Evolutionary conservation across 2,329 filamentous ascomycete genomes (phyloP).

Genomic region (Neurospora crassa): DNA sequence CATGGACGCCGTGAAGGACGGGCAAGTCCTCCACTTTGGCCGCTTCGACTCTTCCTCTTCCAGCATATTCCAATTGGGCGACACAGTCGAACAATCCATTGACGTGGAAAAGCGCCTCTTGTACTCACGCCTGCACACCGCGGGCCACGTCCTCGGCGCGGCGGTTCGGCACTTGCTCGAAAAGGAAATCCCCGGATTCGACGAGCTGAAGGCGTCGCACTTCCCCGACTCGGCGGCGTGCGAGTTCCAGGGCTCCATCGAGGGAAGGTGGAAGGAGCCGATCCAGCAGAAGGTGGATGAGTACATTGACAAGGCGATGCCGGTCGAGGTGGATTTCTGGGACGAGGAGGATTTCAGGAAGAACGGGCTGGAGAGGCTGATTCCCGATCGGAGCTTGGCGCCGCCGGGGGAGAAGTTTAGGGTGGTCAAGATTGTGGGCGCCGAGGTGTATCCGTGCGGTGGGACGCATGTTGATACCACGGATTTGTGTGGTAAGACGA

Average conservation of each 20-base stretch:
- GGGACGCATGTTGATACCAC: slow-evolving; percentile 62
- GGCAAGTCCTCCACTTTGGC: slow-evolving; percentile 57
- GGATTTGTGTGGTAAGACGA: slow-evolving; percentile 47
- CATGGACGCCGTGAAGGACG: slow-evolving; percentile 37
- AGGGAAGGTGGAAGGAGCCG: slow-evolving; percentile 47
- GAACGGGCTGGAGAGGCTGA: slow-evolving; percentile 45
- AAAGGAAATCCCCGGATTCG: slow-evolving; percentile 41
- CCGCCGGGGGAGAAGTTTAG: slow-evolving; percentile 47
- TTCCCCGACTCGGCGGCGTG: slow-evolving; percentile 58
- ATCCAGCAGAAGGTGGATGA: slow-evolving; percentile 56
- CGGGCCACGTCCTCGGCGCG: slow-evolving; percentile 61
- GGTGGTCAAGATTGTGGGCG: slow-evolving; percentile 59
- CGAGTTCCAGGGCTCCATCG: slow-evolving; percentile 60
- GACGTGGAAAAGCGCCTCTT: slow-evolving; percentile 50
- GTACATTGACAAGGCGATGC: slow-evolving; percentile 43
- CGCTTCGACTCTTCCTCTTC: slow-evolving; percentile 31
- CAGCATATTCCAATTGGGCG: slow-evolving; percentile 29
- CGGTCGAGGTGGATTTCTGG: slow-evolving; percentile 55
- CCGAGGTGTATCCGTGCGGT: slow-evolving; percentile 64
- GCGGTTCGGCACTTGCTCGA: slow-evolving; percentile 53
- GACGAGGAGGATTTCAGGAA: slow-evolving; percentile 48
- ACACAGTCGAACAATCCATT: slow-evolving; percentile 45
- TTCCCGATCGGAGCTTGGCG: slow-evolving; percentile 37
- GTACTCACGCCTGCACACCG: slow-evolving; percentile 62
- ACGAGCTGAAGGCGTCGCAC: slow-evolving; percentile 63